These are phyloP conservation scores for Phytophthora foliorum DNA, from an alignment of 352 stramenopile genomes.

Conservation along the genomic window DNA sequence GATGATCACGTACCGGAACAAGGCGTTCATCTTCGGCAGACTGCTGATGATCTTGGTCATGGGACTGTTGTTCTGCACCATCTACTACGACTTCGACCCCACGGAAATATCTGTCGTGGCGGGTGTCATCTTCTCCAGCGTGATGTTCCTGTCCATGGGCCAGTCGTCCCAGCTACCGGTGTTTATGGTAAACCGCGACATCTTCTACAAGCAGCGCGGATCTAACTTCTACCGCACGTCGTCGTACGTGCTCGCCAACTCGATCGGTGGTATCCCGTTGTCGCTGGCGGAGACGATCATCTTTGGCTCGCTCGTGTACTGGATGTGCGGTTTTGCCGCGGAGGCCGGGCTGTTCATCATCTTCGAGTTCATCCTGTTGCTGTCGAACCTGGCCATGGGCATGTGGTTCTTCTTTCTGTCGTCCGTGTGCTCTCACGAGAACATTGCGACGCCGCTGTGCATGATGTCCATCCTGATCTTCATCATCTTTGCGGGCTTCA, in stretches of 20 bases:
- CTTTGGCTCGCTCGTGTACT: constrained; percentile 87
- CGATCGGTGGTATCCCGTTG: constrained; percentile 31
- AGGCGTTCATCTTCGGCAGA: constrained; percentile 45
- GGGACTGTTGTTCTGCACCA: constrained; percentile 51
- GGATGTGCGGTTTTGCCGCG: constrained; percentile 70
- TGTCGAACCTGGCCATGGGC: constrained; percentile 56
- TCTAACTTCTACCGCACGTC: constrained; percentile 71
- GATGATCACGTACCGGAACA: constrained; percentile 67
- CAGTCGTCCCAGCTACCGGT: constrained; percentile 43
- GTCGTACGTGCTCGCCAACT: constrained; percentile 65
- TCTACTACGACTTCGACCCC: constrained; percentile 55
- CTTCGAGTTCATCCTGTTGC: constrained; percentile 58
- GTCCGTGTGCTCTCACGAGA: constrained; percentile 26
- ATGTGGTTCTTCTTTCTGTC: constrained; percentile 50
- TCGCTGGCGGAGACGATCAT: constrained; percentile 60
- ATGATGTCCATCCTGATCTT: constrained; percentile 56
- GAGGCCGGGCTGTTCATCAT: constrained; percentile 40
- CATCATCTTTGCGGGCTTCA: constrained; percentile 58
- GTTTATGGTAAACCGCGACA: constrained; percentile 34
- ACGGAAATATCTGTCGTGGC: constrained; percentile 54
- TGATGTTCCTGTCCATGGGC: constrained; percentile 83
- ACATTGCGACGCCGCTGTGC: constrained; percentile 47
- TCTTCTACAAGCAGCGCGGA: constrained; percentile 88
- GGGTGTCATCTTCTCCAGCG: constrained; percentile 75
- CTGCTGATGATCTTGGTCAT: constrained; percentile 54